Conservation (phyloP, 2,329 filamentous ascomycete genomes). For the Arthrobotrys sinensis region DNA sequence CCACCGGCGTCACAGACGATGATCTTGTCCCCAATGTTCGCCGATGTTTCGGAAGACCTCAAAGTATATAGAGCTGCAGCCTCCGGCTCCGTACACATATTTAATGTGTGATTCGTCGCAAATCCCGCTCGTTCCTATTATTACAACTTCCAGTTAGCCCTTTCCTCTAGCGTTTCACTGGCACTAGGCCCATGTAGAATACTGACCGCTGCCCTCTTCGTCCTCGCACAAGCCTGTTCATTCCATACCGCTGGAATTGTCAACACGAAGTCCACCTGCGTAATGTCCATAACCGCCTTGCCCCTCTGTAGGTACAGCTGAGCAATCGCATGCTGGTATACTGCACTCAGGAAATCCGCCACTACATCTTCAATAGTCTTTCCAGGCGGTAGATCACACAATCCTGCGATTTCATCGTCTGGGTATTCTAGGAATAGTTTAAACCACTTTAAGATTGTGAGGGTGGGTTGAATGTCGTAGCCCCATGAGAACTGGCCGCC, state of each 20-base stretch:
- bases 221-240: conserved; percentile 68
- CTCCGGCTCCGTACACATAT: conserved; percentile 72
- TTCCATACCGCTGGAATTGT: conserved; percentile 88
- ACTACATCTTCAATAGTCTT: conserved; percentile 61
- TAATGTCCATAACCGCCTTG: conserved; percentile 59
- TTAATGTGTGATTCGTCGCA: conserved; percentile 65
- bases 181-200: neutral
- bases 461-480: conserved; percentile 61
- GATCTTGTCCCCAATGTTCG: conserved; percentile 70
- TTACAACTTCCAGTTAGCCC: neutral
- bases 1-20: conserved; percentile 73
- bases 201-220: conserved; percentile 46
- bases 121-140: conserved; percentile 54
- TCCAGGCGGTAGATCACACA: conserved; percentile 57
- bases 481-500: conserved; percentile 61
- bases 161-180: neutral
- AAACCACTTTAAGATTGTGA: conserved; percentile 62
- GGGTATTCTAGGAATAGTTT: conserved; percentile 61
- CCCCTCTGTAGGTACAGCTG: conserved; percentile 59
- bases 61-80: conserved; percentile 72
- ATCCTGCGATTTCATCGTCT: conserved; percentile 54
- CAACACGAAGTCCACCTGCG: conserved; percentile 79
- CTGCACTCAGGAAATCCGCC: conserved; percentile 59
- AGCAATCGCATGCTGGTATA: conserved; percentile 62
- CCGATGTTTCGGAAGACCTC: conserved; percentile 65